phyloP scores from a whole-genome alignment of 192 early-diverging fungal genomes.

The Mycoemilia scoparia region DNA sequence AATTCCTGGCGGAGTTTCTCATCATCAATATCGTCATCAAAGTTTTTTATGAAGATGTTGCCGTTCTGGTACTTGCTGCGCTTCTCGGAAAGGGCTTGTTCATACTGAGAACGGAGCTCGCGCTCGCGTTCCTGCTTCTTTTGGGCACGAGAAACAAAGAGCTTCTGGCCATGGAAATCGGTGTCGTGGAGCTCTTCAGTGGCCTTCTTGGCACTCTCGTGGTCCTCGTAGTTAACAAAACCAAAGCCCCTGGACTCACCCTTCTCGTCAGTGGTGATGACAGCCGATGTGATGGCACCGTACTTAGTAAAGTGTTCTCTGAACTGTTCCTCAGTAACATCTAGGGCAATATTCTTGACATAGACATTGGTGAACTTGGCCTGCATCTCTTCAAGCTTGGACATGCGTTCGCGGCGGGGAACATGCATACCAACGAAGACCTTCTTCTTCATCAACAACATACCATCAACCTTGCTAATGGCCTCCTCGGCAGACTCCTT shows the following conservation, averaged over 20 bases:
- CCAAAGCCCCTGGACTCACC: constrained; percentile 87
- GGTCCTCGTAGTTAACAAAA: constrained; percentile 89
- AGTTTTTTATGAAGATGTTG: constrained; percentile 97
- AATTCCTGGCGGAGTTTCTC: constrained; percentile 94
- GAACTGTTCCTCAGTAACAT: constrained; percentile 66
- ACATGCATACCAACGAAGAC: constrained; percentile 90
- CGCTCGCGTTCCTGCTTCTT: constrained; percentile 97
- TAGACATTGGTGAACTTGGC: constrained; percentile 96
- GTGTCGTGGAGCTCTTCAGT: constrained; percentile 88
- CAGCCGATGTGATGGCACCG: constrained; percentile 69
- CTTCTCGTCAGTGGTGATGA: constrained; percentile 54
- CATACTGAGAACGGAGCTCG: constrained; percentile 90
- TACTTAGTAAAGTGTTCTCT: constrained; percentile 54
- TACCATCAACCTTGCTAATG: constrained; percentile 96
- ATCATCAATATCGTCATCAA: constrained; percentile 92
- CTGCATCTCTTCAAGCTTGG: constrained; percentile 72
- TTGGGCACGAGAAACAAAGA: constrained; percentile 94
- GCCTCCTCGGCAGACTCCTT: constrained; percentile 80
- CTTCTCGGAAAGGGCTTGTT: constrained; percentile 88
- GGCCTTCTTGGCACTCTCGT: constrained; percentile 73
- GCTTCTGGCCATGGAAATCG: constrained; percentile 73
- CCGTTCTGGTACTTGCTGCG: constrained; percentile 96
- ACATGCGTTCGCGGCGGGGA: constrained; percentile 77
- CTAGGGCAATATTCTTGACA: constrained; percentile 82
- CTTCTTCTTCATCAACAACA: constrained; percentile 97